Conservation (phyloP, 306 rosid species). For the Pterocarpus santalinus region DNA sequence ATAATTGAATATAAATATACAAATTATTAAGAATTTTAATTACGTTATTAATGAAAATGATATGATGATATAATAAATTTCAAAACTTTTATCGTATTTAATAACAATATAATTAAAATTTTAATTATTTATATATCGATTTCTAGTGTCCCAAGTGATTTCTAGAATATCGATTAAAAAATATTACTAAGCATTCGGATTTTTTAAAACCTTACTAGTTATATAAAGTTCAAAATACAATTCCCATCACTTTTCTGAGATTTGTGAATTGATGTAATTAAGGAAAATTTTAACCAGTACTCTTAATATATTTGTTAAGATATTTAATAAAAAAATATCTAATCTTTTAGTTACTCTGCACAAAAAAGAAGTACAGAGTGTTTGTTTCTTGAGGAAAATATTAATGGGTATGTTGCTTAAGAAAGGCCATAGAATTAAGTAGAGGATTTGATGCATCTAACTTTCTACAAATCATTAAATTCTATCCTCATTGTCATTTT, state of each 20-base stretch:
- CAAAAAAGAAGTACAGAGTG: no score
- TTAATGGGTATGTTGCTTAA: neutral
- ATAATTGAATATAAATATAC: no score
- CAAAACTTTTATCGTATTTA: no score
- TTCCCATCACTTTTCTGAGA: neutral
- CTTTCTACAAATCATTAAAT: neutral
- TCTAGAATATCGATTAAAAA: neutral
- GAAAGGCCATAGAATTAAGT: neutral
- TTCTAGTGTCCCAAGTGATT: no score
- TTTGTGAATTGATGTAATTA: neutral
- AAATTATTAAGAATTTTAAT: no score
- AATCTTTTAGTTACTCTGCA: no score
- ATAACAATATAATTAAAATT: no score
- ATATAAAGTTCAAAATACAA: neutral
- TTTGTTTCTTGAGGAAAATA: no score
- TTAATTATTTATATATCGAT: neutral
- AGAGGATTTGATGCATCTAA: neutral
- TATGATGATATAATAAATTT: no score
- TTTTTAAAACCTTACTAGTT: neutral
- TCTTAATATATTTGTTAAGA: no score
- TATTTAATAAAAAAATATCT: no score
- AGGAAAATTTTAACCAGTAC: neutral
- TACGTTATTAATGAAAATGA: no score
- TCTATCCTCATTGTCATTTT: neutral
- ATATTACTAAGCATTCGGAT: conserved; percentile 1